Evolutionary conservation across 495 filamentous ascomycete genomes (phyloP), one percentile per base, ranked within the genome.

Genomic region (Aspergillus affinis): DNA sequence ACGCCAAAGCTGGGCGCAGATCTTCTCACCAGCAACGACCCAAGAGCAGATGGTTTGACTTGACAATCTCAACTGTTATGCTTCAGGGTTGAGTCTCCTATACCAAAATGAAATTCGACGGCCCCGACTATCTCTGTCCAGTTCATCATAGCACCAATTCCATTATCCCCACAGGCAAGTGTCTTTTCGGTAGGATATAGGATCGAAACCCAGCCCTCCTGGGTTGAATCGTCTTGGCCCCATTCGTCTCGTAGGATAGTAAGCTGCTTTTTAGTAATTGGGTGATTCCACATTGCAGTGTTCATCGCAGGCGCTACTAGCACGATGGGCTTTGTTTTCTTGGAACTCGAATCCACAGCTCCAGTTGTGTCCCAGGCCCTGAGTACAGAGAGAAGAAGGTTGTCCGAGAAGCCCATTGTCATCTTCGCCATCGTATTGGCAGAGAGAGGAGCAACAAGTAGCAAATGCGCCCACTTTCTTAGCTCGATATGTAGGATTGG

Each of bases 281-380:
- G 92, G 73, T 97, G 90, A 54, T 78, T 77, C 88, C 88, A 96
- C 93, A 96, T 96, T 3, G 85, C 86, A n/a, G 86, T 90, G 75
- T 95, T 93, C 90, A 95, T 92, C 15, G 87, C 84, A 47, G 86
- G 89, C 0, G 73, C 74, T 20, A 73, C 70, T 46, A 79, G 67
- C 20, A 81, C 73, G 47, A 63, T 58, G 23, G 66, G 61, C 51
- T 64, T 68, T 44, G 52, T 63, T 9, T 45, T 41, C 36, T 41
- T 41, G 9, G 12, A 41, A 5, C 36, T 41, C 41, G 70, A 72
- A 61, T 90, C 87, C 9, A 88, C 76, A 51, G 74, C 66, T 27
- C 84, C 85, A 18, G 85, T 86, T 1, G 86, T 86, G 73, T 97
- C 93, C 93, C 93, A 97, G 1, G 93, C 93, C 23, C 93, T 76